Percentiles rank a stretch among this genome's conserved stretches.
phyloP scores from a whole-genome alignment of 1,284 basidiomycete species.

The Pseudozyma thailandica region DNA sequence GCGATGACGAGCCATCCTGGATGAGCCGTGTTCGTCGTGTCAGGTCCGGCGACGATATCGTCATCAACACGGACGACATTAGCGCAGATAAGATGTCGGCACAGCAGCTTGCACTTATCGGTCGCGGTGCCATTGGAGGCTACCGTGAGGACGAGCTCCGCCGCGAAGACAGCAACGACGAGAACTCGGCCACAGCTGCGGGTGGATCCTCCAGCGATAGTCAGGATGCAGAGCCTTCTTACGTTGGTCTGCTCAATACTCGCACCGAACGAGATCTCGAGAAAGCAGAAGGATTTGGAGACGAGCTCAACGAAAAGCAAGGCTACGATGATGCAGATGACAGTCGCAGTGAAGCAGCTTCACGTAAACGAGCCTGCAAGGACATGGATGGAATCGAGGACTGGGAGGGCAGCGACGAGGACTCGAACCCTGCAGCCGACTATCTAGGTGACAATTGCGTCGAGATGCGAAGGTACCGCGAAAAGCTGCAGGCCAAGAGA shows the following conservation, averaged over 20 bases:
- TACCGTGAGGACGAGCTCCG: constrained; percentile 57
- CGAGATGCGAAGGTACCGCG: constrained; percentile 57
- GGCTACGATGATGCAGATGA: constrained; percentile 9
- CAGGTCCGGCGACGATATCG: constrained; percentile 51
- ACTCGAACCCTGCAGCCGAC: constrained; percentile 55
- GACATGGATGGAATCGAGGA: constrained; percentile 57
- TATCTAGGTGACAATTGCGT: constrained; percentile 64
- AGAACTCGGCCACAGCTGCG: constrained; percentile 21
- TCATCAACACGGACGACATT: constrained; percentile 48
- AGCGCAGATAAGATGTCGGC: constrained; percentile 53
- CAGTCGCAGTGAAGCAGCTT: constrained; percentile 11
- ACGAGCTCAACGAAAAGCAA: constrained; percentile 32
- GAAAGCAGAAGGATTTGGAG: constrained; percentile 35
- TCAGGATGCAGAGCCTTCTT: constrained; percentile 18
- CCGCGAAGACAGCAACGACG: constrained; percentile 32
- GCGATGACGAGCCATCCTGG: constrained; percentile 62
- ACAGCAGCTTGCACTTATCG: constrained; percentile 58
- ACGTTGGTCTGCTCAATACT: constrained; percentile 47
- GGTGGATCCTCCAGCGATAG: constrained; percentile 28
- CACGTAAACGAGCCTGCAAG: constrained; percentile 15
- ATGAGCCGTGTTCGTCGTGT: constrained; percentile 56
- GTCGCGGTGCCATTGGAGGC: constrained; percentile 57
- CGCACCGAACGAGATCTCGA: constrained; percentile 56
- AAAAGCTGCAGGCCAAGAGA: constrained; percentile 23
- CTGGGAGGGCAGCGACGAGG: constrained; percentile 51